Conservation (phyloP, 108 stramenopile genomes). For the Epipyxis sp. region DNA sequence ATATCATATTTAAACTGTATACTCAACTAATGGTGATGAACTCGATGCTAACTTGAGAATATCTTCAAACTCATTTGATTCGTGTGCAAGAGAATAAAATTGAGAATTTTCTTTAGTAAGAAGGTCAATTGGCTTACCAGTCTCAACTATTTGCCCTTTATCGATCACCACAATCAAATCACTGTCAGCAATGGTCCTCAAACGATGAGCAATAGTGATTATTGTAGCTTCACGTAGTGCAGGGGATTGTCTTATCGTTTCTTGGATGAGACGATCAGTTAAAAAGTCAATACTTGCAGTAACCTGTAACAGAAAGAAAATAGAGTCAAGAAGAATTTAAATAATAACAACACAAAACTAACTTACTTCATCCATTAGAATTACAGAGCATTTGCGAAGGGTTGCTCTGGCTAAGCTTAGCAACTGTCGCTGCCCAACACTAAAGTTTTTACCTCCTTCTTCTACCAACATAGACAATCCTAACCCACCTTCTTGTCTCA, state of each 20-base stretch:
- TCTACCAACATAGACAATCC: conserved; percentile 24
- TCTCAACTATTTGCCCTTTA: conserved; percentile 75
- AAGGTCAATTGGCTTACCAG: conserved; percentile 64
- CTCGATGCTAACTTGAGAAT: too few relatives aligned
- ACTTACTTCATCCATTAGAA: conserved; percentile 36
- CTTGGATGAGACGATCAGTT: conserved; percentile 64
- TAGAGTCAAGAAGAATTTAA: too few relatives aligned
- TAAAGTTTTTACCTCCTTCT: conserved; percentile 38
- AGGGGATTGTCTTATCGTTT: conserved; percentile 55
- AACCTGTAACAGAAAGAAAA: too few relatives aligned
- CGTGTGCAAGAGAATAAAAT: background rate
- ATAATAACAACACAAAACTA: too few relatives aligned
- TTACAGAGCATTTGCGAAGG: background rate
- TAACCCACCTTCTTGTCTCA: background rate
- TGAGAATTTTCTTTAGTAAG: background rate
- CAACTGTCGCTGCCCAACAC: conserved; percentile 37
- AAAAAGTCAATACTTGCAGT: conserved; percentile 54
- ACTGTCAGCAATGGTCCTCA: conserved; percentile 82
- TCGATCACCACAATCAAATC: conserved; percentile 86
- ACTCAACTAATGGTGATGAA: too few relatives aligned
- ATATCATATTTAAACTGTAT: too few relatives aligned
- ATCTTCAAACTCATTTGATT: background rate
- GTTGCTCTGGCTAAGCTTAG: conserved; percentile 22
- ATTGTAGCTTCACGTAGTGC: conserved; percentile 78
- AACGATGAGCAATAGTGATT: conserved; percentile 87